These are phyloP conservation scores for Cryptosporidium meleagridis DNA, from an alignment of 169 alveolate species.

Conservation along the genomic window DNA sequence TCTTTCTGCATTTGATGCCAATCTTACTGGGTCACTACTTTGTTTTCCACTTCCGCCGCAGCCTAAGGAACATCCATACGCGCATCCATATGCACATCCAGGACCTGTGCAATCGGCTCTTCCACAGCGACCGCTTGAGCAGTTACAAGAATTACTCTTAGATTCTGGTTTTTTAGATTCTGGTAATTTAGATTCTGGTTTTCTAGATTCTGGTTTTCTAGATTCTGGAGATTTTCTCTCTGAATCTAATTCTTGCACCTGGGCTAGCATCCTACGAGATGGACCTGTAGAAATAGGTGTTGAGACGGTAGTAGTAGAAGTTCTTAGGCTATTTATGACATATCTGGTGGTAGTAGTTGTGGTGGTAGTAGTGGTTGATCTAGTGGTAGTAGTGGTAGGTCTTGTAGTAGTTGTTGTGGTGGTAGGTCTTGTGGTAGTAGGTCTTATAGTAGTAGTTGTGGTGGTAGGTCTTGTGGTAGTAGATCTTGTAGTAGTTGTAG, in stretches of 20 bases:
- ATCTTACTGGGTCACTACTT: constrained; percentile 26
- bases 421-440: constrained; percentile 11
- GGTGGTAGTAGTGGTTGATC: neutral
- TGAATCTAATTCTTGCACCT: neutral
- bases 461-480: neutral
- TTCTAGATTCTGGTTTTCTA: neutral
- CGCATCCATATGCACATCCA: neutral
- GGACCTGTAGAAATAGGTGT: neutral
- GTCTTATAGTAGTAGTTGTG: constrained; percentile 5
- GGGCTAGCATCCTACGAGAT: constrained; percentile 10
- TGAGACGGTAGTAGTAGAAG: constrained; percentile 24
- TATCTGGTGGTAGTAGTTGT: constrained; percentile 11
- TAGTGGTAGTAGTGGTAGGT: neutral
- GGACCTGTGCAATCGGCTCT: neutral
- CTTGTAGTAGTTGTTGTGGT: constrained; percentile 20
- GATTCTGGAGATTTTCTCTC: constrained; percentile 8
- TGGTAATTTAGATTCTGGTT: neutral
- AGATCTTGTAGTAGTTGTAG: neutral
- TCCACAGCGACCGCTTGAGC: neutral
- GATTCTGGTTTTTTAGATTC: neutral
- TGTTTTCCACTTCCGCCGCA: neutral
- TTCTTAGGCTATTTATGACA: neutral
- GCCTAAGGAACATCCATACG: neutral
- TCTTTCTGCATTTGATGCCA: constrained; percentile 1
- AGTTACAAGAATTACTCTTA: neutral